Percentiles rank a stretch among this genome's conserved stretches.
Conservation (phyloP, 2,329 filamentous ascomycete genomes). For the Chaetomium olivaceum region DNA sequence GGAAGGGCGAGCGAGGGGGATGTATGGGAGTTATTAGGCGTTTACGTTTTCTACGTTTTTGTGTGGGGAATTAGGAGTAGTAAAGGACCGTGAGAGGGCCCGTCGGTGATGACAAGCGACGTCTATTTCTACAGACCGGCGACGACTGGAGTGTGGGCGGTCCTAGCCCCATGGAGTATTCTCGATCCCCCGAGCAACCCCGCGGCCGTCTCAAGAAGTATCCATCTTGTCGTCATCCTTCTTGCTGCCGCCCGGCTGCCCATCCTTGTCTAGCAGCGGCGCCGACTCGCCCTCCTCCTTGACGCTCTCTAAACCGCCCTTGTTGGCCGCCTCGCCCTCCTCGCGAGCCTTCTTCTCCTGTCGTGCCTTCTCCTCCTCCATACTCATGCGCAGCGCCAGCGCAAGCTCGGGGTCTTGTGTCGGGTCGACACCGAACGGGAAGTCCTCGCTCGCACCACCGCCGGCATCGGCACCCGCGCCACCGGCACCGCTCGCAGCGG, state of each 20-base stretch:
- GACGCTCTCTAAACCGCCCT: conserved; percentile 67
- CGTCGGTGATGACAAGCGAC: conserved; percentile 17
- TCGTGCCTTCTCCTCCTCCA: conserved; percentile 95
- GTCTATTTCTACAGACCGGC: conserved; percentile 24
- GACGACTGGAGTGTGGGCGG: neutral
- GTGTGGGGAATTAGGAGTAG: neutral
- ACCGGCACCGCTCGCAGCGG: conserved; percentile 58
- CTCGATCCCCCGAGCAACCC: neutral
- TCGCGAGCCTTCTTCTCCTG: conserved; percentile 82
- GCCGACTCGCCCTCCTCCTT: conserved; percentile 68
- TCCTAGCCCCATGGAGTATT: neutral
- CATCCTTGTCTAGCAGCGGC: conserved; percentile 62
- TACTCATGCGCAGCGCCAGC: conserved; percentile 91
- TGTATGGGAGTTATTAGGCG: conserved; percentile 3
- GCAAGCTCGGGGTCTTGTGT: conserved; percentile 91
- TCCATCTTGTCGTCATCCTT: conserved; percentile 75
- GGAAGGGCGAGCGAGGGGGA: neutral
- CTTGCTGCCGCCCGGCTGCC: conserved; percentile 62
- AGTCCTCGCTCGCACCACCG: conserved; percentile 60
- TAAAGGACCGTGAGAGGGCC: neutral
- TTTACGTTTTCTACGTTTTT: neutral
- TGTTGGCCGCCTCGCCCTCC: conserved; percentile 64
- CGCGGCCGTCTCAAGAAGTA: conserved; percentile 60
- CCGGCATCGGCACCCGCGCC: conserved; percentile 58
- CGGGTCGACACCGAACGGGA: conserved; percentile 88